Conservation (phyloP, 331 rosid species). For the Malus hybrid region DNA sequence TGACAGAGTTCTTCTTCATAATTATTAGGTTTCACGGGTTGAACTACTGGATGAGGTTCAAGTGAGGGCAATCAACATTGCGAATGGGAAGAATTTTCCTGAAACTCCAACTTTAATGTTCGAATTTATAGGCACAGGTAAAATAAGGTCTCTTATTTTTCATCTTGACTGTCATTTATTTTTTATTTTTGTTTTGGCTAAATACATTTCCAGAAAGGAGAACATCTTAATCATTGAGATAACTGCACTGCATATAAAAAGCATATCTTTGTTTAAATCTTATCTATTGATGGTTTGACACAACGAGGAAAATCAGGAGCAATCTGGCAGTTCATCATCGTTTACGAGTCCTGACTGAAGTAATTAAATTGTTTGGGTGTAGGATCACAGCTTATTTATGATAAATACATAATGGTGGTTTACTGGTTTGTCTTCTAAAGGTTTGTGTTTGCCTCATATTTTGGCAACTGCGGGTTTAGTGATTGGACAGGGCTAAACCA, state of each 20-base stretch:
- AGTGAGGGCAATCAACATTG: slow-evolving; percentile 79
- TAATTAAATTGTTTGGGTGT: background rate
- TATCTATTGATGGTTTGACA: background rate
- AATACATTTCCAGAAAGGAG: slow-evolving; percentile 3
- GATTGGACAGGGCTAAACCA: background rate
- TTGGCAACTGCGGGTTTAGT: background rate
- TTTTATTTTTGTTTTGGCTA: background rate
- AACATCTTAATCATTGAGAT: background rate
- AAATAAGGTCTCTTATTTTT: background rate
- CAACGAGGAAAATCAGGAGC: background rate
- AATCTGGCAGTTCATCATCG: background rate
- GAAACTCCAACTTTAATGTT: slow-evolving; percentile 85
- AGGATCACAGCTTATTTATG: background rate
- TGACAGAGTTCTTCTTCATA: slow-evolving; percentile 10
- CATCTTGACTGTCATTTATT: slow-evolving; percentile 6
- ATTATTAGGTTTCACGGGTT: slow-evolving; percentile 76
- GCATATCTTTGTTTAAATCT: background rate
- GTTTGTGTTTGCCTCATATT: background rate
- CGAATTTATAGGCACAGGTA: slow-evolving; percentile 94
- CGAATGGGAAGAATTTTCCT: slow-evolving; percentile 78
- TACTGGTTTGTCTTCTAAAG: background rate
- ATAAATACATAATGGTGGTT: background rate
- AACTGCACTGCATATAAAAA: background rate
- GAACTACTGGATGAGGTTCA: slow-evolving; percentile 95
- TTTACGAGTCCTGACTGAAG: background rate